Conservation (phyloP, 1,139 yeast genomes). For the Protomyces arabidopsidicola region DNA sequence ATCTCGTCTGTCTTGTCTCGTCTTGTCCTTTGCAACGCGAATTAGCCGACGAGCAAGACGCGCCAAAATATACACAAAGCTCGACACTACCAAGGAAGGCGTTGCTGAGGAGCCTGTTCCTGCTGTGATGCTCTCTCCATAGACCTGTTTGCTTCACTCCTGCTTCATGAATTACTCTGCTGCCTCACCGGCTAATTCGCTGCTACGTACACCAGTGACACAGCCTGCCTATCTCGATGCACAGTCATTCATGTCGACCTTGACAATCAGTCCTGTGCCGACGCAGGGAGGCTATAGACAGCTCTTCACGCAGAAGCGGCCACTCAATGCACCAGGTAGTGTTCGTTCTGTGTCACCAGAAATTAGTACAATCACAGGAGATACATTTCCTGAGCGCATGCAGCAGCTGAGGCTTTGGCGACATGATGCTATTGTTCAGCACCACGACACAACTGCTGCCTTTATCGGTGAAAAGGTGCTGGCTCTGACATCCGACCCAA, state of each 20-base stretch:
- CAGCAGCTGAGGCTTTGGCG: constrained; percentile 88
- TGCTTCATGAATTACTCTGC: background rate
- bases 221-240: background rate
- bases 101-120: background rate
- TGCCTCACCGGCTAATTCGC: background rate
- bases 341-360: background rate
- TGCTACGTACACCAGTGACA: background rate
- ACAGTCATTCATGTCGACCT: constrained; percentile 16
- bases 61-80: background rate
- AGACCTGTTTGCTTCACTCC: background rate
- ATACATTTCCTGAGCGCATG: constrained; percentile 48
- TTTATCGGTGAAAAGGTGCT: constrained; percentile 87
- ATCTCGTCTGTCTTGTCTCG: background rate
- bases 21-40: background rate
- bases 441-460: constrained; percentile 84
- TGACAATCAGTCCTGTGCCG: constrained; percentile 28
- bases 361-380: background rate
- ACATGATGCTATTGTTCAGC: constrained; percentile 89
- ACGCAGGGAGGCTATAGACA: background rate
- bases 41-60: background rate
- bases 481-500: constrained; percentile 70
- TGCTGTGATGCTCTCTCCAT: background rate
- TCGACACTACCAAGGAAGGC: background rate
- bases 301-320: background rate
- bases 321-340: background rate